A percentile compares a stretch with the other conserved stretches of the same genome.
These are phyloP conservation scores for Pistacia integerrima DNA, from an alignment of 345 rosid species.

Conservation along the genomic window DNA sequence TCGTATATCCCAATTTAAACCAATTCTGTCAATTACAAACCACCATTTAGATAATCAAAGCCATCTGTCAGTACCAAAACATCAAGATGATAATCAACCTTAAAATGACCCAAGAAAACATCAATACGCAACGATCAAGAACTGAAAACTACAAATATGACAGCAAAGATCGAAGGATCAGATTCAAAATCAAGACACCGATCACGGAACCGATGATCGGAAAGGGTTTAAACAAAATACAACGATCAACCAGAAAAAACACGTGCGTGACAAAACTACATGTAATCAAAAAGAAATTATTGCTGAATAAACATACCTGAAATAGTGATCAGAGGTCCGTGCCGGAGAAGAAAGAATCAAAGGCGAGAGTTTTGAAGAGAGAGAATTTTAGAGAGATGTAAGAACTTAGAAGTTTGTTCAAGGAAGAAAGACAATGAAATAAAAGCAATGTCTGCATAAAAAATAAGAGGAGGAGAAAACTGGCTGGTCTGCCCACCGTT, in stretches of 20 bases:
- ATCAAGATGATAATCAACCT: neutral
- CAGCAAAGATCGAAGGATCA: slow-evolving; percentile 12
- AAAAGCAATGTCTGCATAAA: slow-evolving; percentile 18
- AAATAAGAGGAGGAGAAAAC: slow-evolving; percentile 24
- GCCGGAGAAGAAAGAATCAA: slow-evolving; percentile 15
- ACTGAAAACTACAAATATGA: neutral
- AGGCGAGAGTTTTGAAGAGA: neutral
- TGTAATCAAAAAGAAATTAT: neutral
- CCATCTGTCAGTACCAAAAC: neutral
- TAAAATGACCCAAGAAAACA: neutral
- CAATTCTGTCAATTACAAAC: neutral
- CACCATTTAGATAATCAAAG: neutral
- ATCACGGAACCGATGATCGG: slow-evolving; percentile 23
- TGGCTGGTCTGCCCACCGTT: slow-evolving; percentile 22
- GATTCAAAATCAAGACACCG: neutral
- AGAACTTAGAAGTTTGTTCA: neutral
- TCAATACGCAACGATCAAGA: slow-evolving; percentile 19
- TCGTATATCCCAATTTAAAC: neutral
- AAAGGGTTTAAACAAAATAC: neutral
- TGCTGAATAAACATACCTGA: slow-evolving; percentile 24
- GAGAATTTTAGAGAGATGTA: neutral
- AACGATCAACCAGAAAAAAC: slow-evolving; percentile 10
- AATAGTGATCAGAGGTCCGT: neutral
- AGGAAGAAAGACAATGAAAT: slow-evolving; percentile 14
- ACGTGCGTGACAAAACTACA: neutral